phyloP scores from a whole-genome alignment of 805 yeast genomes.

The Candida arabinofermentans region DNA sequence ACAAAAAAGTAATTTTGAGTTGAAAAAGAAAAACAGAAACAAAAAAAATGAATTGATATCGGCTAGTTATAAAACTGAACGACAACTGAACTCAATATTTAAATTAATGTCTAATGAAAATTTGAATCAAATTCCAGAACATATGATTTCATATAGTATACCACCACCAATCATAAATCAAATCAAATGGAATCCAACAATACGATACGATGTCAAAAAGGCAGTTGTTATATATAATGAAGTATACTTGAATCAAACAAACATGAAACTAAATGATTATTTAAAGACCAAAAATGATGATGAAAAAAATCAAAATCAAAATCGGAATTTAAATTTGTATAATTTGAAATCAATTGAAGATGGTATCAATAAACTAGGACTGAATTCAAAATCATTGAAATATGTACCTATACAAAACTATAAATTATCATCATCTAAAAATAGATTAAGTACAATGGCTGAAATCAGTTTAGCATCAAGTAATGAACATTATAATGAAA shows the following conservation, averaged over 20 bases:
- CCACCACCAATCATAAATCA: constrained; percentile 9
- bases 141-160: constrained; percentile 18
- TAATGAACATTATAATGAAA: constrained; percentile 19
- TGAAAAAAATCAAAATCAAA: neutral
- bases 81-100: constrained; percentile 14
- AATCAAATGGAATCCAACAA: constrained; percentile 19
- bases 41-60: neutral
- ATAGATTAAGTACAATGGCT: constrained; percentile 20
- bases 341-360: constrained; percentile 8
- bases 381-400: constrained; percentile 7
- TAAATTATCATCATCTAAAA: constrained; percentile 8
- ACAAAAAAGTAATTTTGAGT: too few relatives aligned
- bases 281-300: constrained; percentile 3
- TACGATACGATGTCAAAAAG: constrained; percentile 18
- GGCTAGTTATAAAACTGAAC: constrained; percentile 5
- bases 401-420: constrained; percentile 4
- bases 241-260: constrained; percentile 14
- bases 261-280: constrained; percentile 12
- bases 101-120: constrained; percentile 12
- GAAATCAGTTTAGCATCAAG: constrained; percentile 27
- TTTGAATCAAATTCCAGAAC: constrained; percentile 12
- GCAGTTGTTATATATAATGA: constrained; percentile 7
- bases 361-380: constrained; percentile 10
- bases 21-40: neutral
- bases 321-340: neutral